Conservation (phyloP, 768 basidiomycete genomes). For the Boletus fagicola region DNA sequence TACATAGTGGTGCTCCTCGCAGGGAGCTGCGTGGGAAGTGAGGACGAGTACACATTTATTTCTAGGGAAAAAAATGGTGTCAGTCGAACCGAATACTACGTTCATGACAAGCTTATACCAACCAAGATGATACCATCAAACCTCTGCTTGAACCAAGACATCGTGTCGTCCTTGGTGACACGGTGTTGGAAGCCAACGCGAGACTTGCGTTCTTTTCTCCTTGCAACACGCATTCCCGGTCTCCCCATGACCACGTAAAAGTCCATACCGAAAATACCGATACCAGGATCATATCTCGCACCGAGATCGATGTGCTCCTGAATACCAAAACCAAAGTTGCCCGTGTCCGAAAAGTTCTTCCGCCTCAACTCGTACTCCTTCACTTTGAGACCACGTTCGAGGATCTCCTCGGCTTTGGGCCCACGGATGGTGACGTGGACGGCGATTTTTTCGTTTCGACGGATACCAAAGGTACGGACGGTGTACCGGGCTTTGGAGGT, state of each 20-base stretch:
- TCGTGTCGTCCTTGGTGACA: slow-evolving; percentile 93
- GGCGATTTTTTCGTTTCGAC: slow-evolving; percentile 99
- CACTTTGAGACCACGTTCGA: slow-evolving; percentile 98
- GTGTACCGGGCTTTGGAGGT: slow-evolving; percentile 99
- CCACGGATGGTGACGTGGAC: slow-evolving; percentile 98
- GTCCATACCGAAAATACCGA: slow-evolving; percentile 99
- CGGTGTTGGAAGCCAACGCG: slow-evolving; percentile 86
- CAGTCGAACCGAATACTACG: neutral
- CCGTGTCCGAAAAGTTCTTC: slow-evolving; percentile 97
- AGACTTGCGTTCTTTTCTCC: slow-evolving; percentile 85
- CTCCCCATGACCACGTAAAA: slow-evolving; percentile 98
- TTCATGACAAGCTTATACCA: slow-evolving; percentile 30
- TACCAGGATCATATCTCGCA: slow-evolving; percentile 96
- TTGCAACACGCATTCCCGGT: slow-evolving; percentile 87
- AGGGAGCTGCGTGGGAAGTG: neutral
- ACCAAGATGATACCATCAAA: slow-evolving; percentile 98
- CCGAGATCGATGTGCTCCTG: slow-evolving; percentile 99
- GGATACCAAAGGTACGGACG: slow-evolving; percentile 97
- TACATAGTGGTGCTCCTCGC: slow-evolving; percentile 13
- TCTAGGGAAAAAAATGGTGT: slow-evolving; percentile 10
- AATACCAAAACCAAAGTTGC: slow-evolving; percentile 99
- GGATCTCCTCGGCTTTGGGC: slow-evolving; percentile 98
- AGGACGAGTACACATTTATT: slow-evolving; percentile 23
- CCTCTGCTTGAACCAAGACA: slow-evolving; percentile 99
- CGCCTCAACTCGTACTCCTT: slow-evolving; percentile 99